Conservation (phyloP, 352 stramenopile genomes). For the Phytopythium boreale region DNA sequence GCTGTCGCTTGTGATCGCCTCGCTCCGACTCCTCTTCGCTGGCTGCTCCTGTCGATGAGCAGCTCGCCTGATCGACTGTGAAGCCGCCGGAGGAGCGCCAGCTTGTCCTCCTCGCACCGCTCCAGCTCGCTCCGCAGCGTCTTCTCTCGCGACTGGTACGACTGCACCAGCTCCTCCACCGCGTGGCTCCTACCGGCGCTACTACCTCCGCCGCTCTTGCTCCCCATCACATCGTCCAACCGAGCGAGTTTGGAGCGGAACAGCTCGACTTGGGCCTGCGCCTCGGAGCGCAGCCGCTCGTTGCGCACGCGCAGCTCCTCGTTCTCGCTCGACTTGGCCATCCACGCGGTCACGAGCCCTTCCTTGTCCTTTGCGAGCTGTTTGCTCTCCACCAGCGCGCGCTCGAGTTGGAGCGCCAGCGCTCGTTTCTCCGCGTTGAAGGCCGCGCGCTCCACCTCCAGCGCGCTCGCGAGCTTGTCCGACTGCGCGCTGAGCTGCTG, state of each 20-base stretch:
- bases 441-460: conserved; percentile 14
- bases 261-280: conserved; percentile 39
- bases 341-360: conserved; percentile 13
- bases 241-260: conserved; percentile 42
- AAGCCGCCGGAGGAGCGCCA: neutral
- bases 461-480: conserved; percentile 7
- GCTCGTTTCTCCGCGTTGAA: conserved; percentile 20
- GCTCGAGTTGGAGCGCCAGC: conserved; percentile 20
- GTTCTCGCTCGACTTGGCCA: conserved; percentile 37
- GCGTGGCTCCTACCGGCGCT: conserved; percentile 7
- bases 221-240: conserved; percentile 11
- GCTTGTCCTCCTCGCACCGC: neutral
- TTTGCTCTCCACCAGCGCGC: conserved; percentile 17
- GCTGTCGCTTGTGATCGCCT: neutral
- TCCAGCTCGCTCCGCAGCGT: conserved; percentile 32
- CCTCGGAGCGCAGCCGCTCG: conserved; percentile 37
- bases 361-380: conserved; percentile 29
- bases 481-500: conserved; percentile 14
- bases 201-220: neutral
- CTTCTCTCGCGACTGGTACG: conserved; percentile 42
- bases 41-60: neutral
- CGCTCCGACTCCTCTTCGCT: neutral
- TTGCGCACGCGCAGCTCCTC: conserved; percentile 42
- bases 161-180: conserved; percentile 30
- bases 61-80: neutral